phyloP scores from a whole-genome alignment of 805 yeast species.

The Torulaspora indica region DNA sequence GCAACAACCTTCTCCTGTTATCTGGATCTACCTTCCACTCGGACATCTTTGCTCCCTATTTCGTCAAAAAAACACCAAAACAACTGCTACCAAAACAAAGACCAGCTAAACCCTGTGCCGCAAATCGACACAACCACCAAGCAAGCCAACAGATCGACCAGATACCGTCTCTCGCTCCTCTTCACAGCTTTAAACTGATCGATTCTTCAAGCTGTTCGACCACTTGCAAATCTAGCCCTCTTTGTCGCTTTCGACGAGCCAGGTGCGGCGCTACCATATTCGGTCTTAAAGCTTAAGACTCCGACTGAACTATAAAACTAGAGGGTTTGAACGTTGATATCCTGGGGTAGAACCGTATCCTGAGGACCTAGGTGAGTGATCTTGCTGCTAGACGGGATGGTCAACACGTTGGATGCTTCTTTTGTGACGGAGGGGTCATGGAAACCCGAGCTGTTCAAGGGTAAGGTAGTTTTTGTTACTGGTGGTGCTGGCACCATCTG shows the following conservation, averaged over 20 bases:
- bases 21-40: conserved; percentile 94
- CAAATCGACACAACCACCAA: neutral
- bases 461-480: conserved; percentile 84
- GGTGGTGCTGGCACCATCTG: conserved; percentile 98
- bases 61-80: neutral
- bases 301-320: neutral
- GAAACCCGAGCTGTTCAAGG: conserved; percentile 67
- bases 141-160: neutral
- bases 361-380: neutral
- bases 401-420: conserved; percentile 27
- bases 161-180: no score
- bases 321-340: neutral
- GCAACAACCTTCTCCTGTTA: conserved; percentile 70
- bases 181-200: neutral
- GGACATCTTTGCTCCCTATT: conserved; percentile 33
- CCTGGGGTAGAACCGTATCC: neutral
- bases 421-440: conserved; percentile 34
- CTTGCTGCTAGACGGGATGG: conserved; percentile 16
- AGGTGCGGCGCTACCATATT: neutral
- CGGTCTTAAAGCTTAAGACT: neutral
- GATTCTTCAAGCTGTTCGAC: neutral
- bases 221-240: no score
- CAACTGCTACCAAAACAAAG: neutral
- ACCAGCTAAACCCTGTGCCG: neutral
- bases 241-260: neutral